Evolutionary conservation across 164 flowering plant genomes (phyloP).

Genomic region (Warburgia ugandensis): DNA sequence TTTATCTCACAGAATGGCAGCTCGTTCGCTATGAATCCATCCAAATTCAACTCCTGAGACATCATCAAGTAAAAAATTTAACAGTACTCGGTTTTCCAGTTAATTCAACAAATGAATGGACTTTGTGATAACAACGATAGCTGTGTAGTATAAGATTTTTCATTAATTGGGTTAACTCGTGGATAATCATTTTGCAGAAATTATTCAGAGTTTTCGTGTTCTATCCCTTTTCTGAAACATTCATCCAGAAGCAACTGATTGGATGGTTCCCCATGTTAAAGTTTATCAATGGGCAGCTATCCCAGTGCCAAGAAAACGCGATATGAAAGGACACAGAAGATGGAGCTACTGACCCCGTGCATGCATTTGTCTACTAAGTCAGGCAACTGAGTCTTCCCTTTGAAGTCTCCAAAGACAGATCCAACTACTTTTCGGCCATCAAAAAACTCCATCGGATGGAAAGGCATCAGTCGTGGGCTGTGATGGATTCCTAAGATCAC

Average conservation of each 20-base stretch:
- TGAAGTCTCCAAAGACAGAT: conserved; percentile 65
- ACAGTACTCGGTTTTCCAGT: too few species aligned
- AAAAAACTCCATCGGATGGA: conserved; percentile 86
- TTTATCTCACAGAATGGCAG: conserved; percentile 59
- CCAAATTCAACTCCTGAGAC: conserved; percentile 62
- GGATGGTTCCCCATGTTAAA: too few species aligned
- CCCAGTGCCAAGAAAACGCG: not conserved
- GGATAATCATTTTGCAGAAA: too few species aligned
- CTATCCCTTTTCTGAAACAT: too few species aligned
- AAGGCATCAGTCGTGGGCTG: conserved; percentile 46
- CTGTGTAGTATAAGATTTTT: too few species aligned
- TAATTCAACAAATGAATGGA: too few species aligned
- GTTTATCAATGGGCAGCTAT: too few species aligned
- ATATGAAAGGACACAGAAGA: too few species aligned
- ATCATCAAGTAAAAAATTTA: not conserved
- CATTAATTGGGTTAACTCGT: too few species aligned
- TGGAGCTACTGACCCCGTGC: conserved; percentile 35
- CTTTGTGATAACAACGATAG: too few species aligned
- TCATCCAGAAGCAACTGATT: too few species aligned
- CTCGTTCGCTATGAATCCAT: conserved; percentile 65
- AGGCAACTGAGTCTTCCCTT: conserved; percentile 62
- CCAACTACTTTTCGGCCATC: conserved; percentile 45
- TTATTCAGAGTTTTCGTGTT: too few species aligned
- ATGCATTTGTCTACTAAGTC: conserved; percentile 43
- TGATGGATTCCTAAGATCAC: conserved; percentile 60